Evolutionary conservation across 108 stramenopile species (phyloP), one percentile per base, ranked within the genome.

Genomic region (Fistulifera pelliculosa): DNA sequence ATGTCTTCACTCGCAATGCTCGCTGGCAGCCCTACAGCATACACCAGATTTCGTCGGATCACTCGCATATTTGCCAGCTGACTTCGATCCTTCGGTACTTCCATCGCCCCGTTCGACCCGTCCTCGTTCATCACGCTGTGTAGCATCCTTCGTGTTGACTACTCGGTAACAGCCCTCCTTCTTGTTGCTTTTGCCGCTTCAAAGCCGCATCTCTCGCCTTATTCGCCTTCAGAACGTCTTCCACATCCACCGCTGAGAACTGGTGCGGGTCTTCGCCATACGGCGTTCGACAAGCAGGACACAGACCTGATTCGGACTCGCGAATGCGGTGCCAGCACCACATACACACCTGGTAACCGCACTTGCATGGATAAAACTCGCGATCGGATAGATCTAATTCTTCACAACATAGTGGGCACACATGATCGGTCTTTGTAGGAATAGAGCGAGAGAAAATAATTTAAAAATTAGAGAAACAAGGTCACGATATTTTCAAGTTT

Each of bases 291-390:
- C 97, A 98, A 13, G 97, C 97, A 38, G 97, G 97, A 72, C 97
- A 96, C 24, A 95, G 73, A 11, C 91, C 90, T 27, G 91, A 94
- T 65, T 96, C 86, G 43, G 93, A 87, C 62, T 96, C 96, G 56
- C 88, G 85, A 60, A 98, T 98, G 47, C 93, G 85, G 58, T 98
- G 95, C 97, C 97, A 97, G 72, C 97, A 98, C 96, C 94, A 98
- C 95, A 96, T 96, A 77, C 97, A 98, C 18, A 98, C 92, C 75
- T 94, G 88, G 64, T 96, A 98, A 51, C 96, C 97, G 60, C 97
- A 96, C 72, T 94, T 95, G 66, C 97, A 98, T 13, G 97, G 97
- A 70, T 93, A 86, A 71, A 98, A 98, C 61, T 94, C 87, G 55
- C 76, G 75, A 79, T 98, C 97, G 26, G 94, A 87, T 25, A 96